Percentiles rank a stretch among this genome's conserved stretches.
Conservation (phyloP, 2,329 filamentous ascomycete genomes). For the Coniochaeta sp. region DNA sequence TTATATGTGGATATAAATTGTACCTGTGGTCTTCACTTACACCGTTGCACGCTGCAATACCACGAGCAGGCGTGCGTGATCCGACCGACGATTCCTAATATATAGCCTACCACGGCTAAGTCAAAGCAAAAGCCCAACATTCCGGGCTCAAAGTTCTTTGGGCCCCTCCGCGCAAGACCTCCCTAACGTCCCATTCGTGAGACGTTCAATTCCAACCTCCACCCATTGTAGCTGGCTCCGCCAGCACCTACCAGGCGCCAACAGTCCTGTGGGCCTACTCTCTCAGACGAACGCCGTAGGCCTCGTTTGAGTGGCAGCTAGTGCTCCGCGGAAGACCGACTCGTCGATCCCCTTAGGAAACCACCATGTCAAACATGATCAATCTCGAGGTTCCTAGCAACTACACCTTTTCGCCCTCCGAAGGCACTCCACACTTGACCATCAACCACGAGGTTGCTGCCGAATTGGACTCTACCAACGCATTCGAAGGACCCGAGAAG, state of each 20-base stretch:
- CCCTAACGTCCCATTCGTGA: constrained; percentile 76
- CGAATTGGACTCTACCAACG: constrained; percentile 89
- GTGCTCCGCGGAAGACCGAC: constrained; percentile 72
- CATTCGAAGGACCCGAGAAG: constrained; percentile 98
- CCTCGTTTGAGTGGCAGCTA: constrained; percentile 96
- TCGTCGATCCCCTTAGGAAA: constrained; percentile 4
- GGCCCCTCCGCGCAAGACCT: constrained; percentile 76
- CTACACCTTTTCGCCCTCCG: constrained; percentile 75
- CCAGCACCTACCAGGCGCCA: constrained; percentile 61
- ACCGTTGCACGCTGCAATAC: not conserved
- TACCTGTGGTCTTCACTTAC: not conserved
- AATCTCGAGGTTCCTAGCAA: constrained; percentile 76
- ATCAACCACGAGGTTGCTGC: constrained; percentile 93
- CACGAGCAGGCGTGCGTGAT: not conserved
- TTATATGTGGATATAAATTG: not conserved
- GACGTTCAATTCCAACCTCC: constrained; percentile 44
- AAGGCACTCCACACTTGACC: constrained; percentile 78
- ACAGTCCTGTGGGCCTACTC: constrained; percentile 88
- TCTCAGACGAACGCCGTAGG: constrained; percentile 88
- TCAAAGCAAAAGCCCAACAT: constrained; percentile 65
- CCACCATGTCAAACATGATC: constrained; percentile 38
- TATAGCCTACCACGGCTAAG: constrained; percentile 42
- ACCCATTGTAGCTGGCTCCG: constrained; percentile 73
- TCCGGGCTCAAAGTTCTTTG: constrained; percentile 75
- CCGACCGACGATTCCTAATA: not conserved